Evolutionary conservation across 805 yeast species (phyloP), one percentile per base, ranked within the genome.

Genomic region (Monosporozyma aerobia): DNA sequence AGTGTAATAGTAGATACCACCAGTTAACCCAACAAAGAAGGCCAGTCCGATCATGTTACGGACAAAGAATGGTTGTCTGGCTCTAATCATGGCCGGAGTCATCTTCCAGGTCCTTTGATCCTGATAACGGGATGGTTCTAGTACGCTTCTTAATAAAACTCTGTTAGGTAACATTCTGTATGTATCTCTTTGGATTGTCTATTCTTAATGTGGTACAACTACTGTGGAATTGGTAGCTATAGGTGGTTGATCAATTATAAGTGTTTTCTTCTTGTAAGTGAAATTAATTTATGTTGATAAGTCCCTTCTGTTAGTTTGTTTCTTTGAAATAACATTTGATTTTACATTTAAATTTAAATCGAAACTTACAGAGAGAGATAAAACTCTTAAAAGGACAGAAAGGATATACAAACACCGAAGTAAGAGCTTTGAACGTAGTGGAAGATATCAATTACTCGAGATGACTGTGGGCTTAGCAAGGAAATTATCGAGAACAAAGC

Each of bases 71-170:
- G 96, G 97, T 55, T 78, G 76, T 69, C 98, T 80, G 47, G 96
- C 97, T 58, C 98, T 77, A 59, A 88, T 75, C 77, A 92, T 82
- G 5, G 97, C 96, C 14, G 96, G 96, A 1, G 97, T 87, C 92
- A 90, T 90, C 64, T 84, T 84, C 70, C 80, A 85, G 35, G 90
- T 86, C 57, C 73, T 72, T 39, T 82, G 85, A 68, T 86, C 87
- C 51, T 77, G 79, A 63, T 80, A 78, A 49, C 69, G 74, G 3
- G 79, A 73, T 23, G 71, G 73, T 56, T 39, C 43, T 9, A 39
- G 19, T 39, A 23, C 43, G 19, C 43, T 39, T 22, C 43, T 39
- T 19, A 39, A 19, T 9, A 39, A 39, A 6, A 39, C 25, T 39
- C 43, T 39, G 25, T 22, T 39, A 9, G 43, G 25, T 19, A 39